A percentile compares a stretch with the other conserved stretches of the same genome.
Evolutionary conservation across 2,329 filamentous ascomycete genomes (phyloP).

Genomic region (Fusarium concolor): DNA sequence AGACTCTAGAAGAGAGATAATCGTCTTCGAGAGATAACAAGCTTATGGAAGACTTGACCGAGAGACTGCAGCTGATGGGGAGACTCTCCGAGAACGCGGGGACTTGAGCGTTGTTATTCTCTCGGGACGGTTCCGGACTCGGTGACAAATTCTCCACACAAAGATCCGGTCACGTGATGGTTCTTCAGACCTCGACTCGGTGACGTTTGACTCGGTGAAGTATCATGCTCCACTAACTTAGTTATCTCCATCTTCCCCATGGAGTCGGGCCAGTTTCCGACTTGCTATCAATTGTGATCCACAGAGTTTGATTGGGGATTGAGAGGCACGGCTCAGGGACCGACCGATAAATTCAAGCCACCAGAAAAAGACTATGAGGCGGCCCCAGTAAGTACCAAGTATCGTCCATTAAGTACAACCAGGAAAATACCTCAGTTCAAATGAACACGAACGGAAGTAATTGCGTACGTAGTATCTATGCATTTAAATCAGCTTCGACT

Average conservation of each 20-base stretch:
- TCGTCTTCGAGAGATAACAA: not conserved
- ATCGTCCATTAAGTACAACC: not conserved
- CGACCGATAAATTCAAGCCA: not conserved
- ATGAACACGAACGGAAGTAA: not conserved
- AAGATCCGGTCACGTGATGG: constrained; percentile 26
- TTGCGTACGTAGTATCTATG: not conserved
- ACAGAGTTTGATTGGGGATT: too few species aligned
- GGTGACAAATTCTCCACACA: constrained; percentile 1
- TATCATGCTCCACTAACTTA: too few species aligned
- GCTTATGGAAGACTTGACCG: constrained; percentile 28
- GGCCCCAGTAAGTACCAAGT: not conserved
- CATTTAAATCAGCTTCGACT: not conserved
- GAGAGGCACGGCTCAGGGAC: not conserved
- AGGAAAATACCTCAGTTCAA: not conserved
- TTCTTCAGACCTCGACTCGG: too few species aligned
- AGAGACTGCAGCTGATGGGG: constrained; percentile 12
- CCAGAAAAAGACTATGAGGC: not conserved
- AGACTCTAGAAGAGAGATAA: not conserved
- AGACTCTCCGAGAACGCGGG: constrained; percentile 20
- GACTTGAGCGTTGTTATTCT: constrained; percentile 34
- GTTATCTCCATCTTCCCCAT: not conserved
- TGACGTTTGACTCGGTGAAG: too few species aligned
- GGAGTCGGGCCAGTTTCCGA: constrained; percentile 23
- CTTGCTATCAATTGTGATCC: not conserved
- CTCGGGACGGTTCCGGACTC: constrained; percentile 34